Evolutionary conservation across 2,329 filamentous ascomycete genomes (phyloP), one percentile per base, ranked within the genome.

Genomic region (Pestalotiopsis sp.): DNA sequence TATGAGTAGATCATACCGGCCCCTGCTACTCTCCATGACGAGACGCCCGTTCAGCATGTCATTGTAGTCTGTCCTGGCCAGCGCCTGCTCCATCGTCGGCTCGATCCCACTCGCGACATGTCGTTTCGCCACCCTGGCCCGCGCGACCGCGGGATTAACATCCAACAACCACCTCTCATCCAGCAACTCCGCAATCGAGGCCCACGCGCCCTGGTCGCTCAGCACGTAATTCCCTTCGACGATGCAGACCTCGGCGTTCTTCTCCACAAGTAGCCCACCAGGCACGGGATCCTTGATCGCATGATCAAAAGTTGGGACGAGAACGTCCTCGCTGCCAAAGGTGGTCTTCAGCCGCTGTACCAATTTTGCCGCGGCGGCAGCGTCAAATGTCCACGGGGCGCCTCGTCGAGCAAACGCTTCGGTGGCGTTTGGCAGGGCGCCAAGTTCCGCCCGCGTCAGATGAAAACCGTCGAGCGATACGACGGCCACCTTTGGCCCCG

Each of bases 161-260:
- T 80, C 74, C 0, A 85, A 78, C 23, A 84, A 80, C 71, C 82
- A 80, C 2, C 77, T 76, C n/a, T 82, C 80, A 67, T 85, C 82
- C 2, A 82, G 79, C 4, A 81, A 31, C 0, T 57, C 49, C 2
- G 75, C 72, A 25, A 84, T 76, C 27, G 77, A 74, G 5, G 71
- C 70, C 81, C 79, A 83, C 2, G 75, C 75, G 11, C 67, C 72
- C 36, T 75, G 71, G 45, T 80, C 74, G 61, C 73, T 74, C 2
- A 80, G 72, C 5, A 80, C 69, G 67, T 78, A 75, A 69, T 74
- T 72, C 68, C 74, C 72, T 68, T 75, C 71, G 13, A 75, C 31
- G 23, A 78, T 73, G 23, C 70, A 65, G 12, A 76, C 68, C 23
- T 70, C 27, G 1, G 66, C 63, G 7, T 73, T 70, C 5, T 59